phyloP scores from a whole-genome alignment of 495 filamentous ascomycete genomes.

The Tuber umbilicatum region DNA sequence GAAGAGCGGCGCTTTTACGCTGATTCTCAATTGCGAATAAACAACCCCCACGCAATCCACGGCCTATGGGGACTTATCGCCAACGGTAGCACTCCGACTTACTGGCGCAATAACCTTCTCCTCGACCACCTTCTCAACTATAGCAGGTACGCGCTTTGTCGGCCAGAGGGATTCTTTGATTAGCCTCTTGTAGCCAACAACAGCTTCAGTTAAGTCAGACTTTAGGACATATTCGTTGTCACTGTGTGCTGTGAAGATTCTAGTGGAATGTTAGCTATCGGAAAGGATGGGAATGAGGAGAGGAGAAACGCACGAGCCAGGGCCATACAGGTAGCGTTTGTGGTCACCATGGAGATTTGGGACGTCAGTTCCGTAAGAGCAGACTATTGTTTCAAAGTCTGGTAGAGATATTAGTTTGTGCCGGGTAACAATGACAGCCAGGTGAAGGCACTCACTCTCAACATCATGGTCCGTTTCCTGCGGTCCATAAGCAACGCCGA shows the following conservation, averaged over 20 bases:
- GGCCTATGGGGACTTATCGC: constrained; percentile 8
- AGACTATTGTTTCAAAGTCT: constrained; percentile 70
- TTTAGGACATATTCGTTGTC: constrained; percentile 74
- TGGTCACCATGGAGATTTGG: constrained; percentile 66
- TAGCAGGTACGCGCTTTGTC: constrained; percentile 37
- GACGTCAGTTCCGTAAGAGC: constrained; percentile 91
- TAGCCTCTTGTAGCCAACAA: constrained; percentile 64
- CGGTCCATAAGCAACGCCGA: constrained; percentile 58
- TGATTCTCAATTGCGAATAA: not conserved
- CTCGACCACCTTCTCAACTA: constrained; percentile 26
- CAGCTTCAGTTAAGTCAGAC: constrained; percentile 59
- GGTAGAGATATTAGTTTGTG: constrained; percentile 9
- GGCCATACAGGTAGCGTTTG: constrained; percentile 81
- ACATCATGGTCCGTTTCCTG: constrained; percentile 74
- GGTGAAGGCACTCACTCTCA: constrained; percentile 47
- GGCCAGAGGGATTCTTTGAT: constrained; percentile 56
- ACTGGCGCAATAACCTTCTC: constrained; percentile 16
- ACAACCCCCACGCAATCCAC: not conserved
- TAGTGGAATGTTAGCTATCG: constrained; percentile 8
- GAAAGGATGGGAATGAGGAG: not conserved
- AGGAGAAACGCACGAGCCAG: constrained; percentile 51
- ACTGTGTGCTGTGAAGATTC: constrained; percentile 79
- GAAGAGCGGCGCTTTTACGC: not conserved
- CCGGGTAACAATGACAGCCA: not conserved
- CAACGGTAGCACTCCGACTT: constrained; percentile 14